A percentile compares a stretch with the other conserved stretches of the same genome.
These are phyloP conservation scores for Leishmania arabica DNA, from an alignment of 208 protist genomes.

Conservation along the genomic window DNA sequence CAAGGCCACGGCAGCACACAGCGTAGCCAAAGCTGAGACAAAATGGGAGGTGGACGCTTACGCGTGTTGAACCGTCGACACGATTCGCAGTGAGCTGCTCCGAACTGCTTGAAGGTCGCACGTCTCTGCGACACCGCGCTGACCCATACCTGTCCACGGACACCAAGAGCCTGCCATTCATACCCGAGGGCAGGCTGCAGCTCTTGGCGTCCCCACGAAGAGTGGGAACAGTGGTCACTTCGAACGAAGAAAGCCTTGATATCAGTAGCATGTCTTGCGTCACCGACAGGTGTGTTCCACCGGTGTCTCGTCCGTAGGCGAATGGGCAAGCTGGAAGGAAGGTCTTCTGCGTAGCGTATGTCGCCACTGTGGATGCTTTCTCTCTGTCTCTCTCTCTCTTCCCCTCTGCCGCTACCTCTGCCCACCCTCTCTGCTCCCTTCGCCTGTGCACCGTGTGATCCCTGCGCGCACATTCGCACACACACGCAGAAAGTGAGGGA, in stretches of 20 bases:
- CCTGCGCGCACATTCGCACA: no score
- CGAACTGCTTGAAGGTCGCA: no score
- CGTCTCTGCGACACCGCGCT: no score
- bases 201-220: no score
- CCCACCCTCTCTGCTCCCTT: background rate
- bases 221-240: no score
- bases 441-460: background rate
- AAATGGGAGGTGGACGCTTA: background rate
- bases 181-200: no score
- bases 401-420: background rate
- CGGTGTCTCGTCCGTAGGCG: background rate
- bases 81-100: no score
- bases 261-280: background rate
- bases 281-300: background rate
- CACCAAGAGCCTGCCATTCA: no score
- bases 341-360: background rate
- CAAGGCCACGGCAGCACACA: background rate
- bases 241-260: background rate
- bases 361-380: background rate
- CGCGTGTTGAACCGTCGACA: no score
- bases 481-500: no score
- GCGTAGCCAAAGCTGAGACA: no score
- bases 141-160: no score
- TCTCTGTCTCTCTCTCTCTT: slow-evolving; percentile 1
- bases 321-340: background rate